Evolutionary conservation across 768 basidiomycete species (phyloP).

Genomic region (Panus rudis): DNA sequence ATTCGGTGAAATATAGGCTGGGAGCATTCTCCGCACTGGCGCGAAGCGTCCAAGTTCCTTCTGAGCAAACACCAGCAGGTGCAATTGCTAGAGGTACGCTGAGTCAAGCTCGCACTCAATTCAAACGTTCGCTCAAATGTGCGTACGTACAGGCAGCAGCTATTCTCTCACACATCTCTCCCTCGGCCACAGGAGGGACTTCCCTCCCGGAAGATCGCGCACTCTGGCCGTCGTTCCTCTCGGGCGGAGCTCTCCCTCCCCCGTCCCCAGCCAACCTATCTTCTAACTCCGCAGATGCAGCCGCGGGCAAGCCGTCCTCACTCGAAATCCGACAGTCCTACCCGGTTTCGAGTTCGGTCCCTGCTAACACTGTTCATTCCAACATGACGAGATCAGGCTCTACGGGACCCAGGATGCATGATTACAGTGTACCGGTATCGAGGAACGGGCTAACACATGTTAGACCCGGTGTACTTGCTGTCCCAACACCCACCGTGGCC

Average conservation of each 20-base stretch:
- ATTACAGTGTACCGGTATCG: slow-evolving; percentile 45
- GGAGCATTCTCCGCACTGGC: slow-evolving; percentile 97
- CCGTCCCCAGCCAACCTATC: slow-evolving; percentile 24
- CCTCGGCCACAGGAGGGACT: slow-evolving; percentile 51
- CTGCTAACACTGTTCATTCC: slow-evolving; percentile 25
- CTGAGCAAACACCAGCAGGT: slow-evolving; percentile 97
- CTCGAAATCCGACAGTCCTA: slow-evolving; percentile 14
- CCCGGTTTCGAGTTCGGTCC: slow-evolving; percentile 48
- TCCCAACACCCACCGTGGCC: too few species aligned
- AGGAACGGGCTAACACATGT: slow-evolving; percentile 47
- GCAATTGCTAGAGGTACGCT: slow-evolving; percentile 79
- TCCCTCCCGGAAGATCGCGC: slow-evolving; percentile 92
- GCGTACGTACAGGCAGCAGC: slow-evolving; percentile 66
- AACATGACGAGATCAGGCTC: slow-evolving; percentile 23
- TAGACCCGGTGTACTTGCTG: slow-evolving; percentile 47
- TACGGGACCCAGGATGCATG: slow-evolving; percentile 56
- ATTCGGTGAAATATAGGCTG: too few species aligned
- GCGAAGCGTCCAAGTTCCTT: slow-evolving; percentile 83
- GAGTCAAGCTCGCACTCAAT: background rate
- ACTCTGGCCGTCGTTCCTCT: slow-evolving; percentile 82
- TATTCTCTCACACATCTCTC: slow-evolving; percentile 83
- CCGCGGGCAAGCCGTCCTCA: slow-evolving; percentile 10
- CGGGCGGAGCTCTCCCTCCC: slow-evolving; percentile 59
- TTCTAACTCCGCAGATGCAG: slow-evolving; percentile 7
- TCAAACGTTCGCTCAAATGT: slow-evolving; percentile 4